Conservation (phyloP, 345 rosid genomes). For the Jatropha curcas region DNA sequence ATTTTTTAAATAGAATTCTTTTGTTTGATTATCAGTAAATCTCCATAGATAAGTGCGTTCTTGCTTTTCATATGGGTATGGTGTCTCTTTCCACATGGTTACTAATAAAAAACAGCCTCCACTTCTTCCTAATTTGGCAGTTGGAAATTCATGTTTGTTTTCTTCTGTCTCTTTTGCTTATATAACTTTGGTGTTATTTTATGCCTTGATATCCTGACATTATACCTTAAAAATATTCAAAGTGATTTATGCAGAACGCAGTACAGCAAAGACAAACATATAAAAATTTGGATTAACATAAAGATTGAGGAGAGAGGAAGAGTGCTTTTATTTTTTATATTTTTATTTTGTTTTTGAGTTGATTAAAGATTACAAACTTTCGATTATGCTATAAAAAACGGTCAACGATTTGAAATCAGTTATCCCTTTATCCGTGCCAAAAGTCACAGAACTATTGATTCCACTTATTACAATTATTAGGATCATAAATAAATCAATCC, state of each 20-base stretch:
- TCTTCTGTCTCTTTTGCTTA: not conserved
- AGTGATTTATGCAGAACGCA: not conserved
- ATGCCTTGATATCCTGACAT: slow-evolving; percentile 11
- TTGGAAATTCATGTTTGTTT: not conserved
- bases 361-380: slow-evolving; percentile 7
- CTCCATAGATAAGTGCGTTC: not conserved
- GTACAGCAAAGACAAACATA: not conserved
- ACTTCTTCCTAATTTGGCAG: slow-evolving; percentile 9
- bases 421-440: not conserved
- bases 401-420: too few relatives aligned
- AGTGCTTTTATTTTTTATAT: slow-evolving; percentile 2
- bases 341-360: not conserved
- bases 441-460: not conserved
- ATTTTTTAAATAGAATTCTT: not conserved
- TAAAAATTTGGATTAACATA: not conserved
- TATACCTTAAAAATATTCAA: not conserved
- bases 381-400: too few relatives aligned
- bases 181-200: not conserved
- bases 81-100: slow-evolving; percentile 14
- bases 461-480: not conserved
- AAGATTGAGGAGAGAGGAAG: not conserved
- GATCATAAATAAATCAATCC: too few relatives aligned
- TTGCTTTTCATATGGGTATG: slow-evolving; percentile 7
- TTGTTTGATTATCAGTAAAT: not conserved
- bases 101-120: slow-evolving; percentile 7